Evolutionary conservation across 2,329 filamentous ascomycete species (phyloP), one percentile per base, ranked within the genome.

Genomic region (Phoma herbarum): DNA sequence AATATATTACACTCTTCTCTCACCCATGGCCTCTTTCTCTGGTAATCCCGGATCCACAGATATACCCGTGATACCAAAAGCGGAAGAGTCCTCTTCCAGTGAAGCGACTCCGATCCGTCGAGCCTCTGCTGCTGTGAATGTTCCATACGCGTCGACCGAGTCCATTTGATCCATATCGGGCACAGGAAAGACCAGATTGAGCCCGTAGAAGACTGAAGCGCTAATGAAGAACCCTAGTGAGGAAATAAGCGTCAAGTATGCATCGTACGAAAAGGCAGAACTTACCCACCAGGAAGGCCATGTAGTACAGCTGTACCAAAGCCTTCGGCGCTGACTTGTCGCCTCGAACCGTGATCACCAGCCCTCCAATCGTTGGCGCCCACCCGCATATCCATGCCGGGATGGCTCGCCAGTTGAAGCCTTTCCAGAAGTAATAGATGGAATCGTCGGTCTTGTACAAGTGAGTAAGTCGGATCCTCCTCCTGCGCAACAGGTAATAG

Each of bases 281-380:
- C 71, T 62, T 46, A 73, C 80, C 81, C 16, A 81, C 72, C 12
- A 82, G 73, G 58, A 83, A 83, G 0, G 81, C 79, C 71, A 80
- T 79, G 56, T 79, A 82, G 61, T 83, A 83, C 18, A 83, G 61
- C 63, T 83, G 71, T n/a, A 76, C 77, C 33, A 82, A 60, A 3
- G 68, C 70, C 28, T 69, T 69, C 3, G 79, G 73, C 4, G 79
- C 77, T 52, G 68, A 56, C 33, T 64, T 29, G 63, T 75, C 72
- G 42, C 72, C 66, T 20, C 72, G 57, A 9, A 77, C 74, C 6
- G 72, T 78, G 50, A 77, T 67, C 20, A 81, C 48, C 28, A 81
- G 64, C 8, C 79, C 77, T 9, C 80, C 74, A 44, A 83, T 74
- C 0, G 78, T 81, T 2, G 79, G 80, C 14, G 72, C 72, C 77